Evolutionary conservation across 2,329 filamentous ascomycete species (phyloP), one percentile per base, ranked within the genome.

Genomic region (Fusarium cyanostomum): DNA sequence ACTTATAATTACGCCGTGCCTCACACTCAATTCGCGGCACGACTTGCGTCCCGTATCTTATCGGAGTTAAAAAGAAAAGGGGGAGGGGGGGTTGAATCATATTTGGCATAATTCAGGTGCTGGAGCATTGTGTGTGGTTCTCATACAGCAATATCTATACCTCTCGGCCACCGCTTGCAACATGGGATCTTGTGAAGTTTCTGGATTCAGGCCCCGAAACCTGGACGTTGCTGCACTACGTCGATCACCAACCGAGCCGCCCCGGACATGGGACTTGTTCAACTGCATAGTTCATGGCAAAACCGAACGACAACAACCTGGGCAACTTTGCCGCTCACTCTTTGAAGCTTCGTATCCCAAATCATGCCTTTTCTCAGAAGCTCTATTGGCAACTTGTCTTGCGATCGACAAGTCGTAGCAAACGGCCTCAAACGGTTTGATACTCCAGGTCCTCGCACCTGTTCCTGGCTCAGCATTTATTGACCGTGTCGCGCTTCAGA

Each of bases 201-300:
- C 42, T 50, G 15, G 18, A 30, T 50, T 41, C n/a, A 46, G 38
- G 30, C 54, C 43, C 35, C 33, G 35, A 28, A 34, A 33, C 38
- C 41, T 50, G 48, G 46, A 41, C 21, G 37, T 42, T 51, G 33
- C 43, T 38, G 38, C 50, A 42, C 51, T 27, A 18, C 42, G 62
- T 55, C 57, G 39, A 59, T 65, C 54, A 59, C 35, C 34, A 31
- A 66, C 37, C 18, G 59, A 62, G 48, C 55, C 39, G 52, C 39
- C 43, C 39, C 35, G 41, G 28, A 41, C 51, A 50, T 33, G 45
- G 43, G 41, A 51, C n/a, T 51, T 59, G 41, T 27, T 31, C 28
- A 24, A 26, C 18, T 37, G 21, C n/a, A 18, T 21, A 15, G 33
- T 28, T n/a, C 33, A n/a, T 21, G 21, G 37, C 30, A 31, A 31